Base-by-base conservation (phyloP, 2,329 filamentous ascomycete species). In the Aspergillus ustus region DNA sequence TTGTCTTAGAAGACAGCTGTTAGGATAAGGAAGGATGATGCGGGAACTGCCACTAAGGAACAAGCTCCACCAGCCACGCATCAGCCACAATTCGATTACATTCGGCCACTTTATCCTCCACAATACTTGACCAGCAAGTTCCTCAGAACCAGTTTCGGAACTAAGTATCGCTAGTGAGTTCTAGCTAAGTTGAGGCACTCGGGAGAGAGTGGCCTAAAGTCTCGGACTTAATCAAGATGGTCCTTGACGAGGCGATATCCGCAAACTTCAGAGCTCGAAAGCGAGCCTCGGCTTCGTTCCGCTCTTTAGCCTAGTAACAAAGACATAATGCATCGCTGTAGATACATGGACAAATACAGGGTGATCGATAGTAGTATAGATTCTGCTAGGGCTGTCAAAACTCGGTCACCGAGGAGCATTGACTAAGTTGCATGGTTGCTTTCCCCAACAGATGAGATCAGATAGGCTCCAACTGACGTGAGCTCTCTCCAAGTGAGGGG, bases 41-140 rank as follows among this genome's bases (percentile, higher is more conserved):
- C 60, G 67, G 63, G 53, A 69, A 68, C 57, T 66, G 69, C 63
- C 71, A 74, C 70, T 73, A 74, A 71, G 75, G 70, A 72, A 73
- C 70, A 75, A 66, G 66, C 49, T 45, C 53, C 57, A 60, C 50
- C 51, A 62, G 63, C 61, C 62, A 67, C 69, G 57, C 70, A 68
- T 66, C 63, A 74, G 73, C 72, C 73, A 73, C 72, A 52, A 37
- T n/a, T 11, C 15, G 11, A 43, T n/a, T 22, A 22, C 40, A 37
- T n/a, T 11, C 15, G 11, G 53, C 28, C 40, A 22, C 40, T 9
- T 54, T 45, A 17, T 28, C 7, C 13, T 46, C 19, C 49, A 8
- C 28, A 19, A 19, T 52, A 52, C 49, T 52, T 28, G 22, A 40
- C 34, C 34, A 40, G 15, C 34, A 40, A 40, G 34, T 40, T 40